Percentiles rank a stretch among this genome's conserved stretches.
Evolutionary conservation across 371 early-diverging fungal genomes (phyloP).

Genomic region (Ordospora pajunii): DNA sequence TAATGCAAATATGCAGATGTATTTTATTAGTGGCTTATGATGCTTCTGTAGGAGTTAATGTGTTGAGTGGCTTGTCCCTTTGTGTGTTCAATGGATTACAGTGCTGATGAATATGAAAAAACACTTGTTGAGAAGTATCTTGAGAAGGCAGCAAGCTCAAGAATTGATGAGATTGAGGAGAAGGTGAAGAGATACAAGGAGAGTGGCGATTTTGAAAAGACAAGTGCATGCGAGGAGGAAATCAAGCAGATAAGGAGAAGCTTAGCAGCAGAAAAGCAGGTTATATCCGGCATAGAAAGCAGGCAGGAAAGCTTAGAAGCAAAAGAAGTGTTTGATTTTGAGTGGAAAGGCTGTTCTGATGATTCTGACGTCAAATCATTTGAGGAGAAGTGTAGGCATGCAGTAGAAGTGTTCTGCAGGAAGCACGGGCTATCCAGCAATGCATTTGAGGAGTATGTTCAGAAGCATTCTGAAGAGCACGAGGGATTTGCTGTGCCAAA

Average conservation of each 20-base stretch:
- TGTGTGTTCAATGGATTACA: not conserved
- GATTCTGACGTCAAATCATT: not conserved
- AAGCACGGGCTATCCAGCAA: not conserved
- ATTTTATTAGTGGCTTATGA: too few species aligned
- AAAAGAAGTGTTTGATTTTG: constrained; percentile 66
- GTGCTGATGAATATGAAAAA: constrained; percentile 42
- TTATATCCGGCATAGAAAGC: constrained; percentile 38
- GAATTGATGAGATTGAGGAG: constrained; percentile 68
- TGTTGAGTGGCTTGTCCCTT: not conserved
- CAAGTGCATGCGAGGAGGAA: constrained; percentile 69
- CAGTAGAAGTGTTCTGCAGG: not conserved
- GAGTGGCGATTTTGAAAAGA: constrained; percentile 64
- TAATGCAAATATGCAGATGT: too few species aligned
- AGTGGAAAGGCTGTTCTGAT: constrained; percentile 48
- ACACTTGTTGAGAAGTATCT: constrained; percentile 52
- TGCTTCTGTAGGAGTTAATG: not conserved
- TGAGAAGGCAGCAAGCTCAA: constrained; percentile 70
- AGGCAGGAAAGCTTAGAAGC: constrained; percentile 71
- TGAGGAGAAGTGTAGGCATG: not conserved
- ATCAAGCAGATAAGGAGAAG: constrained; percentile 68
- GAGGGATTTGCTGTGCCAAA: constrained; percentile 61
- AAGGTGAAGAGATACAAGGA: constrained; percentile 67
- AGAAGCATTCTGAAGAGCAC: not conserved
- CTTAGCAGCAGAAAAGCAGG: constrained; percentile 64
- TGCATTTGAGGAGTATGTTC: not conserved